phyloP scores from a whole-genome alignment of 768 basidiomycete species.

The Macrolepiota fuliginosa region DNA sequence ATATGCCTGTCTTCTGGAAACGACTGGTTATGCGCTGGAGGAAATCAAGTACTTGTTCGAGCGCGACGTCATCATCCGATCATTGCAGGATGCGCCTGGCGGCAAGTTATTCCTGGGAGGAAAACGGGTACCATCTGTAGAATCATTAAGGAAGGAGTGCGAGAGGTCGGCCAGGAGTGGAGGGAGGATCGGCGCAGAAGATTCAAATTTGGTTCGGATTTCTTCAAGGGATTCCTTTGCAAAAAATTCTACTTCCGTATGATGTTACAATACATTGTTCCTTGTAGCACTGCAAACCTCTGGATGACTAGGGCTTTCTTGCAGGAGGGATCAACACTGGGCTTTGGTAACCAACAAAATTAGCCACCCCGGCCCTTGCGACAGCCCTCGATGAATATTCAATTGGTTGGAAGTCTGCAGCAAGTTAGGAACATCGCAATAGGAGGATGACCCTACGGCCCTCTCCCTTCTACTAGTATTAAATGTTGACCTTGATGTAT shows the following conservation, averaged over 20 bases:
- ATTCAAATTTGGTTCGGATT: background rate
- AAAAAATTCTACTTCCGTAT: background rate
- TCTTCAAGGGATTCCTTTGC: background rate
- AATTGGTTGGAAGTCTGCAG: too few species aligned
- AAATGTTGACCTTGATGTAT: too few species aligned
- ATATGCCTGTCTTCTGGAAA: constrained; percentile 47
- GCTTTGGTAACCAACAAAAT: too few species aligned
- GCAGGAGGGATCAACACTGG: too few species aligned
- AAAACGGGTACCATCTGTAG: constrained; percentile 23
- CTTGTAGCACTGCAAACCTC: background rate
- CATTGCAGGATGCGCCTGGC: constrained; percentile 40
- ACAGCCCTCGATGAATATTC: too few species aligned
- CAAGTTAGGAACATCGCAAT: too few species aligned
- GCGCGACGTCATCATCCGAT: constrained; percentile 30
- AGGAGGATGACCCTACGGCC: too few species aligned
- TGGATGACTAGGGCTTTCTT: too few species aligned
- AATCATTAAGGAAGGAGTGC: constrained; percentile 17
- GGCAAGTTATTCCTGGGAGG: constrained; percentile 32
- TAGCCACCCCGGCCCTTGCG: too few species aligned
- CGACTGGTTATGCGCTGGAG: constrained; percentile 42
- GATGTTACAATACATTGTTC: background rate
- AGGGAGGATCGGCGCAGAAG: background rate
- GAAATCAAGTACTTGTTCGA: constrained; percentile 45
- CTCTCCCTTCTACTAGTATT: too few species aligned
- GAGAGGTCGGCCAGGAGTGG: background rate